Evolutionary conservation across 257 asterid genomes (phyloP), one percentile per base, ranked within the genome.

Genomic region (Verbascum thapsus): DNA sequence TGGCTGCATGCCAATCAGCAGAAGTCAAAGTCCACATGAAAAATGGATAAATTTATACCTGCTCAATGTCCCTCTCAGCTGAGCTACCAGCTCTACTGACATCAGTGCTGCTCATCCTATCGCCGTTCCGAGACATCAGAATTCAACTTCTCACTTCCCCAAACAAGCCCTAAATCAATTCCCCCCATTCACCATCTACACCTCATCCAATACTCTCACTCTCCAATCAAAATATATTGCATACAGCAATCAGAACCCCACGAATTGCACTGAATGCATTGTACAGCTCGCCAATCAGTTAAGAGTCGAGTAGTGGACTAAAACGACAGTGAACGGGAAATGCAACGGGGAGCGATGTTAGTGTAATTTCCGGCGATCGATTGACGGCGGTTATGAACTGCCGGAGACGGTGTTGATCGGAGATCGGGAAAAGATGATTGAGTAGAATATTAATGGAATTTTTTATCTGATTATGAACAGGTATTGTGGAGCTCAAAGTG

Each of bases 21-120:
- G 58, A 3, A 43, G 58, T 39, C 23, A 68, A 51, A 66, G 22
- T 30, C 18, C 47, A 43, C 54, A 44, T 26, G 9, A 26, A 54
- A 58, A 42, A 52, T 8, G 64, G 44, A 59, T 17, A 37, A 59
- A 38, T 16, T 12, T 47, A 20, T 68, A 73, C 95, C 95, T 87
- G 92, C 60, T 87, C 95, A 35, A 78, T 79, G 72, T 87, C 95
- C 72, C 94, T 87, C 76, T 84, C 95, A 15, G 73, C 90, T 11
- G 83, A 63, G 47, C 89, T 94, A 69, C 83, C 91, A 77, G 78
- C 70, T 67, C 91, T 73, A 61, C 70, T 67, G 41, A 60, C 86
- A 71, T 88, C 96, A 51, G 91, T 71, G 76, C 71, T 72, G 44
- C 76, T 82, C 96, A 85, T 85, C 83, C 88, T 85, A 79, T 78